Conservation (phyloP, 1,284 basidiomycete species). For the Wallemia hederae region DNA sequence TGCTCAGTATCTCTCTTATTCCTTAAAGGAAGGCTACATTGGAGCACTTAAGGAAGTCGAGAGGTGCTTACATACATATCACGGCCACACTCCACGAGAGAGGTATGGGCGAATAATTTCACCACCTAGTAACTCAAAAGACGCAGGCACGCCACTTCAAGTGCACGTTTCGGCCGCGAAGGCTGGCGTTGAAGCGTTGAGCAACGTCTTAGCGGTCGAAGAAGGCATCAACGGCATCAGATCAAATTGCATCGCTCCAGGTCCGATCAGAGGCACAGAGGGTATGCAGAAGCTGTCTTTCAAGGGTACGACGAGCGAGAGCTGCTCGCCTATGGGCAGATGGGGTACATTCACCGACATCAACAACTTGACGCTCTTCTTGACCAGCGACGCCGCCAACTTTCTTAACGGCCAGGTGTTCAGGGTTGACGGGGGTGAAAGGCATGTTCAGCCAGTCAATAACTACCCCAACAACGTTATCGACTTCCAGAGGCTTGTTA, state of each 20-base stretch:
- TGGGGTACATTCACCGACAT: neutral
- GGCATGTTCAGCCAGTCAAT: neutral
- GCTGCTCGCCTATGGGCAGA: neutral
- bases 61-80: slow-evolving; percentile 69
- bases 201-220: slow-evolving; percentile 58
- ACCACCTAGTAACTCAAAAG: neutral
- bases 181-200: slow-evolving; percentile 69
- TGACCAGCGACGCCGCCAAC: neutral
- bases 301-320: slow-evolving; percentile 11
- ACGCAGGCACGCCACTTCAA: slow-evolving; percentile 51
- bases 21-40: slow-evolving; percentile 39
- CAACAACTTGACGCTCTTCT: neutral
- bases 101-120: slow-evolving; percentile 20
- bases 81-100: slow-evolving; percentile 69
- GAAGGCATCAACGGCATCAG: slow-evolving; percentile 83
- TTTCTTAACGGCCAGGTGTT: neutral
- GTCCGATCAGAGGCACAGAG: slow-evolving; percentile 53
- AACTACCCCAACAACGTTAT: neutral
- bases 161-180: slow-evolving; percentile 84
- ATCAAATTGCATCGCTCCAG: slow-evolving; percentile 57
- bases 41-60: slow-evolving; percentile 32
- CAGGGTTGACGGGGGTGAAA: neutral
- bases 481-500: neutral
- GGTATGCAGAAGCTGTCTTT: slow-evolving; percentile 43
- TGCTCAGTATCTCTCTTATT: neutral